Evolutionary conservation across 768 basidiomycete genomes (phyloP).

Genomic region (Sporobolomyces roseus): DNA sequence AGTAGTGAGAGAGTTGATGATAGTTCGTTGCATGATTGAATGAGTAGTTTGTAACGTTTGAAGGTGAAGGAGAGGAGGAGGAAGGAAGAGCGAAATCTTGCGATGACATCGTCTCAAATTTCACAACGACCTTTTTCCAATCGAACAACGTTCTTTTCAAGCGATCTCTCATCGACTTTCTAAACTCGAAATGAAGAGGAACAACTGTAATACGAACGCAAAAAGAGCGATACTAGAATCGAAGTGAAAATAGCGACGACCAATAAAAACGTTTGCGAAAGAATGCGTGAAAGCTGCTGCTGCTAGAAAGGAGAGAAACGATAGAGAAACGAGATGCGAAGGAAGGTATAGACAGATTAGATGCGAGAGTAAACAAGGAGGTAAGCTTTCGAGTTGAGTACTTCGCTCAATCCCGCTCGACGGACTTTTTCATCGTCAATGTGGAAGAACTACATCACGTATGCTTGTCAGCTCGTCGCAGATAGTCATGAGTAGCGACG

Average conservation of each 20-base stretch:
- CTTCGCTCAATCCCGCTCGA: conserved; percentile 18
- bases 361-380: conserved; percentile 33
- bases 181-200: neutral
- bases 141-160: neutral
- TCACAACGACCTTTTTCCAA: neutral
- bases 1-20: conserved; percentile 12
- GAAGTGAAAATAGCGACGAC: neutral
- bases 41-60: neutral
- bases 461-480: neutral
- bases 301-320: too few relatives aligned
- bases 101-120: neutral
- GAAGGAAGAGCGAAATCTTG: neutral
- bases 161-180: neutral
- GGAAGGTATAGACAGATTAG: neutral
- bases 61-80: neutral
- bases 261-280: too few relatives aligned
- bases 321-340: neutral
- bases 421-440: conserved; percentile 83
- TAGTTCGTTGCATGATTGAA: conserved; percentile 3
- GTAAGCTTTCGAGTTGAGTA: conserved; percentile 37
- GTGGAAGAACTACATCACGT: conserved; percentile 70
- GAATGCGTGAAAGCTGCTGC: too few relatives aligned
- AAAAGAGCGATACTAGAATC: neutral
- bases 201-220: neutral
- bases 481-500: too few relatives aligned